Evolutionary conservation across 768 basidiomycete species (phyloP).

Genomic region (Suillus paluster): DNA sequence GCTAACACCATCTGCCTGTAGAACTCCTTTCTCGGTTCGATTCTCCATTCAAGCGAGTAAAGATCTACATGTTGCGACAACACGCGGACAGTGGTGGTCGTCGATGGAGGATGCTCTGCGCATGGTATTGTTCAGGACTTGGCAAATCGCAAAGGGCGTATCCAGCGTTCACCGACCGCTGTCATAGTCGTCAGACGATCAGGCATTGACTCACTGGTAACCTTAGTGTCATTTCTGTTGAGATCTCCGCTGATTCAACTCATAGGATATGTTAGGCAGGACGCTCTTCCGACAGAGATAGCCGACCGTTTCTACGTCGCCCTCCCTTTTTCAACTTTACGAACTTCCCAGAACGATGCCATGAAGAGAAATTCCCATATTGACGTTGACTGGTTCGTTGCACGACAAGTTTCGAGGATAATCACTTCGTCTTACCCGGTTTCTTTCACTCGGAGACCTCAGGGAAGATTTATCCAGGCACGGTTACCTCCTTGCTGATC

Average conservation of each 20-base stretch:
- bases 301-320: slow-evolving; percentile 16
- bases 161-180: slow-evolving; percentile 17
- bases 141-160: slow-evolving; percentile 6
- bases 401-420: neutral
- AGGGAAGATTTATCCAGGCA: neutral
- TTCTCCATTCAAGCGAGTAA: slow-evolving; percentile 10
- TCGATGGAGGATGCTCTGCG: slow-evolving; percentile 19
- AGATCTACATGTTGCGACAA: neutral
- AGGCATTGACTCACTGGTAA: slow-evolving; percentile 9
- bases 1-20: neutral
- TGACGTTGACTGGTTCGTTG: slow-evolving; percentile 13
- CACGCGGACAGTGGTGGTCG: slow-evolving; percentile 8
- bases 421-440: neutral
- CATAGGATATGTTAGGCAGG: slow-evolving; percentile 12
- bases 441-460: slow-evolving; percentile 5
- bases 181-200: slow-evolving; percentile 14
- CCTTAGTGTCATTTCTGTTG: neutral
- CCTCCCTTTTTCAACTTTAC: slow-evolving; percentile 10
- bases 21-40: slow-evolving; percentile 6
- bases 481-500: slow-evolving; percentile 9
- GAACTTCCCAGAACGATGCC: neutral
- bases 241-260: neutral
- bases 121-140: slow-evolving; percentile 18
- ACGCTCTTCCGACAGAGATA: slow-evolving; percentile 13
- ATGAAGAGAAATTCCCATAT: no score